A percentile compares a stretch with the other conserved stretches of the same genome.
Conservation (phyloP, 2,329 filamentous ascomycete genomes). For the Fusarium illudens region DNA sequence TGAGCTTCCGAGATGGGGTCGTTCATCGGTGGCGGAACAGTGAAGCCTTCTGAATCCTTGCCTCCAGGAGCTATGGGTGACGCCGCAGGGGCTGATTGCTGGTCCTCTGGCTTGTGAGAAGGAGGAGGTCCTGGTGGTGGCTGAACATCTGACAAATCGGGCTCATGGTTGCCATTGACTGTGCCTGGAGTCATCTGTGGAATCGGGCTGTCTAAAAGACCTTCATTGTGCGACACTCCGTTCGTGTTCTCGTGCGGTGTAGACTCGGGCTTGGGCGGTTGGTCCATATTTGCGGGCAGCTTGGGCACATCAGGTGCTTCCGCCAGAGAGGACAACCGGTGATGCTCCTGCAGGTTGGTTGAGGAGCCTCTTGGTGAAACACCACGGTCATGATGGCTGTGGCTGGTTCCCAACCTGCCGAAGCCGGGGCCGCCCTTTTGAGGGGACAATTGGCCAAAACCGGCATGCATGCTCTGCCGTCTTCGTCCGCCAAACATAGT, state of each 20-base stretch:
- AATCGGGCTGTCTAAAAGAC: slow-evolving; percentile 43
- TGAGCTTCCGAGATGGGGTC: slow-evolving; percentile 77
- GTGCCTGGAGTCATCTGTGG: slow-evolving; percentile 44
- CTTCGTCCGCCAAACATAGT: slow-evolving; percentile 71
- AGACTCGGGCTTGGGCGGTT: slow-evolving; percentile 32
- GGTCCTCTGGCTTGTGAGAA: slow-evolving; percentile 49
- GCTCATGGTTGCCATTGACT: slow-evolving; percentile 58
- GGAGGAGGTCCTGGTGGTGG: slow-evolving; percentile 62
- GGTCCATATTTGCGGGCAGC: slow-evolving; percentile 41
- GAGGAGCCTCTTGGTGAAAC: slow-evolving; percentile 68
- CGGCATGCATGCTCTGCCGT: slow-evolving; percentile 71
- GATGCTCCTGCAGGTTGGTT: slow-evolving; percentile 64
- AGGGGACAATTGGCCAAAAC: slow-evolving; percentile 66
- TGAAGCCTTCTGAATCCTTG: slow-evolving; percentile 80
- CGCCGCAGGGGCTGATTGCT: slow-evolving; percentile 45
- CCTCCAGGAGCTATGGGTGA: slow-evolving; percentile 41
- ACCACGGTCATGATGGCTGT: slow-evolving; percentile 54
- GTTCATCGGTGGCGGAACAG: slow-evolving; percentile 70
- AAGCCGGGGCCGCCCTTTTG: slow-evolving; percentile 64
- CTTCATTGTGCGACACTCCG: slow-evolving; percentile 50
- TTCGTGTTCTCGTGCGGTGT: slow-evolving; percentile 56
- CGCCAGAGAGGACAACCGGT: slow-evolving; percentile 64
- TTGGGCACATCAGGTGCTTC: slow-evolving; percentile 61
- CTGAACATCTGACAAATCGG: slow-evolving; percentile 60
- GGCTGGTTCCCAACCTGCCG: slow-evolving; percentile 70